A percentile compares a stretch with the other conserved stretches of the same genome.
These are phyloP conservation scores for Botryotinia convoluta DNA, from an alignment of 2,329 filamentous ascomycete species.

Conservation along the genomic window DNA sequence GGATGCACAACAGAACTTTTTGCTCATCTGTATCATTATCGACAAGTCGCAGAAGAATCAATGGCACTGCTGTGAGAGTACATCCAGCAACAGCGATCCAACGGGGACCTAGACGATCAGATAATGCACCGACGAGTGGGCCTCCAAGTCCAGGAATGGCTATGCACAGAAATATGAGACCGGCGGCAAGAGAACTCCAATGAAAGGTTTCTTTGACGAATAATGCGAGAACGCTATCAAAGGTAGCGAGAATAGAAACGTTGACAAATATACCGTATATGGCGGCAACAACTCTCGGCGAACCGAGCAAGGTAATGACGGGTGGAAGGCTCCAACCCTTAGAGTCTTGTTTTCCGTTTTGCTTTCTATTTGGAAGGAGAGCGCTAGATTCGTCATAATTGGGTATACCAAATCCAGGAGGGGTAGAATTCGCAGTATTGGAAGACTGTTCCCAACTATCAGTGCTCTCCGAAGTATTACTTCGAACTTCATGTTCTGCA, in stretches of 20 bases:
- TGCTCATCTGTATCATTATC: constrained; percentile 53
- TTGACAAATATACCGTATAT: constrained; percentile 45
- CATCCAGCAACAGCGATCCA: constrained; percentile 61
- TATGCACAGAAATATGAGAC: constrained; percentile 55
- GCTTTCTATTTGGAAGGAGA: not conserved
- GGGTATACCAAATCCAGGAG: constrained; percentile 11
- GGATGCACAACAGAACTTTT: constrained; percentile 61
- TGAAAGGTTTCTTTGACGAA: constrained; percentile 53
- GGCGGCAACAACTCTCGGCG: constrained; percentile 39
- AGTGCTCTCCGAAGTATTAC: not conserved
- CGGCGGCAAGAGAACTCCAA: constrained; percentile 54
- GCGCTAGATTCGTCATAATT: constrained; percentile 12
- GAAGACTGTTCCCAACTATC: not conserved
- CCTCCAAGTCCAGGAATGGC: constrained; percentile 58
- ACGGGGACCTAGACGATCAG: constrained; percentile 55
- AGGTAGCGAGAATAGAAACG: constrained; percentile 49
- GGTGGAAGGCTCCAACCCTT: constrained; percentile 20
- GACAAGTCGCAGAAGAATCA: constrained; percentile 64
- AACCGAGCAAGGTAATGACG: constrained; percentile 22
- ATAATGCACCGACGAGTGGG: constrained; percentile 51
- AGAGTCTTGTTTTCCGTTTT: not conserved
- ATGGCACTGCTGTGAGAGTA: constrained; percentile 51
- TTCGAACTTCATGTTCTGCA: not conserved
- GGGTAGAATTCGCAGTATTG: not conserved
- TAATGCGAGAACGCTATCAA: constrained; percentile 54